These are phyloP conservation scores for Citrus australasica DNA, from an alignment of 345 rosid genomes.

Conservation along the genomic window DNA sequence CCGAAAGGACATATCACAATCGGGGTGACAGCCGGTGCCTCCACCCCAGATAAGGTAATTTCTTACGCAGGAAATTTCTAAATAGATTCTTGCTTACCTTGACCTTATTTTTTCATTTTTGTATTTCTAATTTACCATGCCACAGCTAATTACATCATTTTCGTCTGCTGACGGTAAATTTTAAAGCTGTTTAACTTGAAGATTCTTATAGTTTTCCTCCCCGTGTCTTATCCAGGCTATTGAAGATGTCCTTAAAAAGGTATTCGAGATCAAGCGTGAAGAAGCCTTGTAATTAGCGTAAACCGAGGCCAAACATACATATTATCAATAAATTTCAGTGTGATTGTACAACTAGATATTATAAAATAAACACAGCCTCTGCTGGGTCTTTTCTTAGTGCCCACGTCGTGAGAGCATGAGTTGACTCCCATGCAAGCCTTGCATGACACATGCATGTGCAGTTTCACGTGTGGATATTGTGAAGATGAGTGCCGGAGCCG, in stretches of 20 bases:
- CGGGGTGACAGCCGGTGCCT: conserved; percentile 93
- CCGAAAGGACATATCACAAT: conserved; percentile 85
- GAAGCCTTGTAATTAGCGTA: conserved; percentile 60
- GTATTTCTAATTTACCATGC: background rate
- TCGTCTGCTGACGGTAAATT: background rate
- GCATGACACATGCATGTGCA: no score
- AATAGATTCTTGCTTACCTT: background rate
- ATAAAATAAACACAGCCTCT: background rate
- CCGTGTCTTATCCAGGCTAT: conserved; percentile 46
- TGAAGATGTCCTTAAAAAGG: conserved; percentile 70
- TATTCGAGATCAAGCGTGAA: conserved; percentile 71
- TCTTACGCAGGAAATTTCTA: background rate
- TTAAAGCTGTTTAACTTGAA: background rate
- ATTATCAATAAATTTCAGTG: background rate
- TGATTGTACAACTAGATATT: background rate
- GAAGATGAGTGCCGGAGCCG: no score
- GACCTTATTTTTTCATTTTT: background rate
- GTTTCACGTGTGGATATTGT: no score
- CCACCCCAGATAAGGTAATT: conserved; percentile 92
- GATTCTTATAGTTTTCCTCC: background rate
- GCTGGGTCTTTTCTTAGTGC: no score
- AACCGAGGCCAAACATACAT: background rate
- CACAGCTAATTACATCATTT: background rate
- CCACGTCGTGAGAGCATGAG: no score
- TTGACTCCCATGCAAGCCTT: no score